phyloP scores from a whole-genome alignment of 192 early-diverging fungal genomes.

The Gryganskiella cystojenkinii region DNA sequence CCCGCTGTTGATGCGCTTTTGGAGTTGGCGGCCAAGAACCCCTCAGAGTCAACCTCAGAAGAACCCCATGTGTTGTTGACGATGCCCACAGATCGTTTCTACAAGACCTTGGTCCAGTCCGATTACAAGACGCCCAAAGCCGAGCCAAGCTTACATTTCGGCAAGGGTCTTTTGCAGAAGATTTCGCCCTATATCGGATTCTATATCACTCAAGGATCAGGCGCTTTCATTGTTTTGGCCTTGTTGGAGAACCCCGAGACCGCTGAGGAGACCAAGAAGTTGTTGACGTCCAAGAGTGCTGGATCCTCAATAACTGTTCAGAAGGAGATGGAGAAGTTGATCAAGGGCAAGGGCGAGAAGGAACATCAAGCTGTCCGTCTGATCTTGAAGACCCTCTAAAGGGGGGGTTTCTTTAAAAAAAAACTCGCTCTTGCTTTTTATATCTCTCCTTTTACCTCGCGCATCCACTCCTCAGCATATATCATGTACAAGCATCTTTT shows the following conservation, averaged over 20 bases:
- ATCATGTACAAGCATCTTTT: neutral
- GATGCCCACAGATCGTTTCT: constrained; percentile 60
- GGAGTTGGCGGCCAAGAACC: constrained; percentile 47
- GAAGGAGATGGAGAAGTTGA: constrained; percentile 48
- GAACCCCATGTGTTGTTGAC: constrained; percentile 51
- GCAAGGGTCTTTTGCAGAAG: constrained; percentile 29
- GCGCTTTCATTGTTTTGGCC: constrained; percentile 52
- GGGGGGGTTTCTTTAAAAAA: too few relatives aligned
- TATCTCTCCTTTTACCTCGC: neutral
- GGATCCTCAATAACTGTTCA: constrained; percentile 47
- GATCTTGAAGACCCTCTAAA: constrained; percentile 37
- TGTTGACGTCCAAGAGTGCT: constrained; percentile 21
- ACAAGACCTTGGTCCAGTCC: constrained; percentile 60
- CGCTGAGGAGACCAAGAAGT: constrained; percentile 47
- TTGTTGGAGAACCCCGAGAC: constrained; percentile 56
- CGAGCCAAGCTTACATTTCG: constrained; percentile 52
- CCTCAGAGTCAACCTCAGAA: constrained; percentile 46
- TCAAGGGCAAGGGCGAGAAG: constrained; percentile 38
- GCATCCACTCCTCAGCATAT: neutral
- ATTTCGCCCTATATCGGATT: constrained; percentile 45
- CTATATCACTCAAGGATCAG: constrained; percentile 33
- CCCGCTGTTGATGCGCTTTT: constrained; percentile 56
- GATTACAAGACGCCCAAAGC: constrained; percentile 46
- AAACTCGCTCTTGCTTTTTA: neutral
- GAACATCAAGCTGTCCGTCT: constrained; percentile 34